Percentiles rank a stretch among this genome's conserved stretches.
Evolutionary conservation across 257 asterid genomes (phyloP).

Genomic region (Vinca minor): DNA sequence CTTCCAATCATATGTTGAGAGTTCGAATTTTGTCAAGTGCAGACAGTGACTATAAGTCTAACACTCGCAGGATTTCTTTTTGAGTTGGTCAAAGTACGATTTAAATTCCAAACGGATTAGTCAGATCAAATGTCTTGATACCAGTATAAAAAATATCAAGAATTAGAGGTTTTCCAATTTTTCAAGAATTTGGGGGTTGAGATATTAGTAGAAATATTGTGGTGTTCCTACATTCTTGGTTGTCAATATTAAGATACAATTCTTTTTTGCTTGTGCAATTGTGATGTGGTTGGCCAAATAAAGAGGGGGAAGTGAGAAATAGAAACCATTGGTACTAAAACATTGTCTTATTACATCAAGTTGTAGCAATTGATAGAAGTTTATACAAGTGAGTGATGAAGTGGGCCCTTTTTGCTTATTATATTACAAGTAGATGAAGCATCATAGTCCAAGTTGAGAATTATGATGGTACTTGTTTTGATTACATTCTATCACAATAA

Average conservation of each 20-base stretch:
- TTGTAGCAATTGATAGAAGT: conserved; percentile 15
- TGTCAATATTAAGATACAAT: conserved; percentile 1
- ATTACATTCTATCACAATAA: conserved; percentile 32
- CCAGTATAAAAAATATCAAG: too few relatives aligned
- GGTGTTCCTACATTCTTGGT: conserved; percentile 29
- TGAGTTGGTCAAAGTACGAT: too few relatives aligned
- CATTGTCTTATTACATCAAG: conserved; percentile 33
- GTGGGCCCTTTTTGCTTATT: conserved; percentile 38
- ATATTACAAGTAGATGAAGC: conserved; percentile 7
- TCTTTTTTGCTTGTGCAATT: neutral
- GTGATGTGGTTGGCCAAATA: conserved; percentile 20
- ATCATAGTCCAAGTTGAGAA: conserved; percentile 33
- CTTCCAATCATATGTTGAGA: too few relatives aligned
- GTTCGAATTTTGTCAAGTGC: too few relatives aligned
- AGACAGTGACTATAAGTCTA: too few relatives aligned
- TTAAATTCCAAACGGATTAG: too few relatives aligned
- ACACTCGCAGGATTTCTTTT: too few relatives aligned
- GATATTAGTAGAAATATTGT: conserved; percentile 12
- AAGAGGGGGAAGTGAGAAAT: neutral
- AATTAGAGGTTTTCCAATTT: neutral
- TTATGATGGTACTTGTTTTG: conserved; percentile 30
- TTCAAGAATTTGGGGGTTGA: neutral
- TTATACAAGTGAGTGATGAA: conserved; percentile 11
- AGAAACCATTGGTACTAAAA: conserved; percentile 12
- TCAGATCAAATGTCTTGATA: too few relatives aligned